These are phyloP conservation scores for Mariannaea elegans DNA, from an alignment of 2,329 filamentous ascomycete genomes.

Conservation along the genomic window DNA sequence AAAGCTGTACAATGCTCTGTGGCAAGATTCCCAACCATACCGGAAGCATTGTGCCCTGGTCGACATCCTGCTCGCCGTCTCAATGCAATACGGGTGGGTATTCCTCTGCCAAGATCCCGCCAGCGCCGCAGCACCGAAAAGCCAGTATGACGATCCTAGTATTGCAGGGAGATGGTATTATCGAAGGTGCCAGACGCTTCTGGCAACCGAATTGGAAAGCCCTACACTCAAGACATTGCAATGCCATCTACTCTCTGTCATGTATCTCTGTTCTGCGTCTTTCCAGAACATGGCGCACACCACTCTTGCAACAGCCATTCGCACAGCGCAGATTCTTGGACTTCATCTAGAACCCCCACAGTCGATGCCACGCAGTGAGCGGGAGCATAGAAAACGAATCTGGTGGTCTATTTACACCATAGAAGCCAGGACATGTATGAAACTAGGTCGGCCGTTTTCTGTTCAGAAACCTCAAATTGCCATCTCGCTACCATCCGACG, in stretches of 20 bases:
- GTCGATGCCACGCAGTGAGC: conserved; percentile 42
- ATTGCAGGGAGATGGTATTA: conserved; percentile 58
- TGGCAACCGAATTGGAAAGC: conserved; percentile 55
- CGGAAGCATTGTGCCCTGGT: conserved; percentile 58
- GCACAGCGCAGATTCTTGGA: conserved; percentile 57
- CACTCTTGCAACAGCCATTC: conserved; percentile 50
- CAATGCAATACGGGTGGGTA: conserved; percentile 56
- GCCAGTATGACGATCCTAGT: conserved; percentile 45
- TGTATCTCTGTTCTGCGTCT: conserved; percentile 58
- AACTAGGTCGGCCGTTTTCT: conserved; percentile 56
- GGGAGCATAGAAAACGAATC: conserved; percentile 57
- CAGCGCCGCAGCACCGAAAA: background rate
- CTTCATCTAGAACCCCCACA: conserved; percentile 56
- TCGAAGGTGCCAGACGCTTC: conserved; percentile 54
- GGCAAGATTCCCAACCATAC: conserved; percentile 28
- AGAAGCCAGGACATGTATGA: conserved; percentile 57
- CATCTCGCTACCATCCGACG: conserved; percentile 46
- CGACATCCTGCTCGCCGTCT: conserved; percentile 62
- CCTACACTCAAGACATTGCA: conserved; percentile 58
- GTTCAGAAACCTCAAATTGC: conserved; percentile 46
- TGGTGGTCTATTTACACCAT: conserved; percentile 63
- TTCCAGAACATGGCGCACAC: conserved; percentile 59
- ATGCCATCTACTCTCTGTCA: conserved; percentile 53
- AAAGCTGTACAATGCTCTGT: conserved; percentile 52
- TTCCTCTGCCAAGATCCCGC: conserved; percentile 25